Evolutionary conservation across 2,329 filamentous ascomycete species (phyloP).

Genomic region (Sporothrix sp.): DNA sequence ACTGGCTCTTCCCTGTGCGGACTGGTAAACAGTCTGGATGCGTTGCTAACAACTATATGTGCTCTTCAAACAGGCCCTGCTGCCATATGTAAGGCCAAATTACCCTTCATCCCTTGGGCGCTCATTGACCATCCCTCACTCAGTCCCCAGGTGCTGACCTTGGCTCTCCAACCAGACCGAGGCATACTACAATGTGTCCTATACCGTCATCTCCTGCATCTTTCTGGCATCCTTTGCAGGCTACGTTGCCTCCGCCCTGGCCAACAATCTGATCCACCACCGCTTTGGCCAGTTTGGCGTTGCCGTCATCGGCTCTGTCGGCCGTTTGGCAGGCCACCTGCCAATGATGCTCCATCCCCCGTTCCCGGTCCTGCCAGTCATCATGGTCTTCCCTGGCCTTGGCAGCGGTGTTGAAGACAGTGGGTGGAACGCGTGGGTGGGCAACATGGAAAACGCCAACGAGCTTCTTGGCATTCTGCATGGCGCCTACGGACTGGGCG

Average conservation of each 20-base stretch:
- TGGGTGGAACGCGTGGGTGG: slow-evolving; percentile 52
- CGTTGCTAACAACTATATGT: slow-evolving; percentile 4
- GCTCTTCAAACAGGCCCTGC: slow-evolving; percentile 27
- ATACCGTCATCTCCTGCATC: slow-evolving; percentile 54
- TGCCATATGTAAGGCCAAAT: slow-evolving; percentile 33
- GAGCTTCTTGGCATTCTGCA: slow-evolving; percentile 66
- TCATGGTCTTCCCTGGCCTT: slow-evolving; percentile 57
- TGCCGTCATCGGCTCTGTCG: slow-evolving; percentile 52
- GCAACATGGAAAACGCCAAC: slow-evolving; percentile 63
- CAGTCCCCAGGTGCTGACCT: neutral
- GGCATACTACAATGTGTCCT: slow-evolving; percentile 50
- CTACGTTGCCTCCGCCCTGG: slow-evolving; percentile 52
- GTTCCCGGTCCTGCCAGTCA: slow-evolving; percentile 55
- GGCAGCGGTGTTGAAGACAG: slow-evolving; percentile 60
- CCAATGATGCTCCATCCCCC: slow-evolving; percentile 58
- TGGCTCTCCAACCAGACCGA: slow-evolving; percentile 37
- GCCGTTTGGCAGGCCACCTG: slow-evolving; percentile 56
- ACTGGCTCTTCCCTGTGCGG: neutral
- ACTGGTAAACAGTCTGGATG: too few relatives aligned
- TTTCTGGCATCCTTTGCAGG: slow-evolving; percentile 59
- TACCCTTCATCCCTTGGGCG: neutral
- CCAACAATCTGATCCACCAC: slow-evolving; percentile 57
- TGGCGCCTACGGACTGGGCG: slow-evolving; percentile 62
- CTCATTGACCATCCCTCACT: neutral
- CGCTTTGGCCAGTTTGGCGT: slow-evolving; percentile 61